Conservation (phyloP, 768 basidiomycete genomes). For the Tephrocybe sp. region DNA sequence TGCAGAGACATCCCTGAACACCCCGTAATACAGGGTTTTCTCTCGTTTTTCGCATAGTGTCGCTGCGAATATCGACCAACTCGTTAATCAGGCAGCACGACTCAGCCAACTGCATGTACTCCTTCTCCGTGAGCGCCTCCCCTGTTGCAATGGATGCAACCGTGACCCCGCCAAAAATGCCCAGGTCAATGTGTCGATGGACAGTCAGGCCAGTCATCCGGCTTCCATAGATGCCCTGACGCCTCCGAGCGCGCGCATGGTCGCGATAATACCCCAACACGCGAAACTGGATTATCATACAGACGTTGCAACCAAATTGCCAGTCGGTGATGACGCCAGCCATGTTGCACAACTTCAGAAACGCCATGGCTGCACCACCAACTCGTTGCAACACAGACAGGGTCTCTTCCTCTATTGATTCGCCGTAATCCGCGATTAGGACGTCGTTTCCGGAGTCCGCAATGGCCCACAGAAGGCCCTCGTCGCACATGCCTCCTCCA, state of each 20-base stretch:
- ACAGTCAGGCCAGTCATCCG: background rate
- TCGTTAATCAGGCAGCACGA: background rate
- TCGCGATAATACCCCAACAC: background rate
- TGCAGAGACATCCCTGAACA: background rate
- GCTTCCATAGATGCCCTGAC: background rate
- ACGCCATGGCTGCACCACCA: background rate
- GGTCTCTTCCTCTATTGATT: background rate
- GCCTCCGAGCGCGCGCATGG: background rate
- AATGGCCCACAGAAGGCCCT: background rate
- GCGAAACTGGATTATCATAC: background rate
- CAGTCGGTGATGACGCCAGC: background rate
- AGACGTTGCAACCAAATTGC: background rate
- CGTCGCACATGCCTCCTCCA: background rate
- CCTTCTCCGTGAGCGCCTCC: background rate
- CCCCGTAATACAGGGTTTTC: background rate
- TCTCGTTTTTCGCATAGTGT: background rate
- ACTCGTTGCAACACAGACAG: background rate
- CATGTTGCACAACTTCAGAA: background rate
- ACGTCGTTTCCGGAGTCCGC: background rate
- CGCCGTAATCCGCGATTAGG: background rate
- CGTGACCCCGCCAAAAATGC: background rate
- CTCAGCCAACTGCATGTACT: background rate
- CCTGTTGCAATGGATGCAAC: background rate
- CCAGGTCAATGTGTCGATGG: background rate
- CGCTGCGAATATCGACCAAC: background rate